phyloP scores from a whole-genome alignment of 78 protist genomes.

The Dictyostelium brefeldianum region DNA sequence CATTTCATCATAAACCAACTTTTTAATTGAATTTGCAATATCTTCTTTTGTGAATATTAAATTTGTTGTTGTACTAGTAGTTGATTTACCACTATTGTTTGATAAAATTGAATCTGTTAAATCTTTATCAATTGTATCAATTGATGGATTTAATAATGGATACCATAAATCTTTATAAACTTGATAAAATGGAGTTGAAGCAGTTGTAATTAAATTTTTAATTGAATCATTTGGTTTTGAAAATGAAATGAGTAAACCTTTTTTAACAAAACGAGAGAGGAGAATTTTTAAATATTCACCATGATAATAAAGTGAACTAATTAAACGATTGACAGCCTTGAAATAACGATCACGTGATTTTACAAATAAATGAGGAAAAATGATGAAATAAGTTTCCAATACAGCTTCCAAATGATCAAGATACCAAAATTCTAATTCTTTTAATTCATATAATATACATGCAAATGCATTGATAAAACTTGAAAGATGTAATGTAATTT shows the following conservation, averaged over 20 bases:
- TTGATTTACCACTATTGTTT: not conserved
- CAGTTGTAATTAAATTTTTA: conserved; percentile 38
- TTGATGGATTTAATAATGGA: conserved; percentile 38
- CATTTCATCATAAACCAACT: conserved; percentile 57
- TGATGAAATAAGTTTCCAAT: conserved; percentile 62
- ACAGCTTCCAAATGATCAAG: conserved; percentile 47
- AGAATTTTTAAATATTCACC: conserved; percentile 53
- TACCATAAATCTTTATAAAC: conserved; percentile 62
- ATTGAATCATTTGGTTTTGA: conserved; percentile 47
- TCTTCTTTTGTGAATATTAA: not conserved
- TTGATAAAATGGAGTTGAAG: conserved; percentile 52
- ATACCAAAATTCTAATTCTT: conserved; percentile 63
- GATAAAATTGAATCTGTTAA: not conserved
- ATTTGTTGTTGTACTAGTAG: not conserved
- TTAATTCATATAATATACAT: conserved; percentile 68
- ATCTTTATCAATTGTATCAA: conserved; percentile 7
- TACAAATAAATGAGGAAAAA: conserved; percentile 63
- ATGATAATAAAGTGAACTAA: conserved; percentile 41
- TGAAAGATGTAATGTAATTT: conserved; percentile 76
- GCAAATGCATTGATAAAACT: conserved; percentile 89
- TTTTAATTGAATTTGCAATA: conserved; percentile 2
- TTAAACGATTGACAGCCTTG: conserved; percentile 45
- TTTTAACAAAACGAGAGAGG: conserved; percentile 9
- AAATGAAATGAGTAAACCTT: conserved; percentile 71
- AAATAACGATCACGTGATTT: conserved; percentile 56